Conservation (phyloP, 1,284 basidiomycete genomes). For the Sparassis latifolia region DNA sequence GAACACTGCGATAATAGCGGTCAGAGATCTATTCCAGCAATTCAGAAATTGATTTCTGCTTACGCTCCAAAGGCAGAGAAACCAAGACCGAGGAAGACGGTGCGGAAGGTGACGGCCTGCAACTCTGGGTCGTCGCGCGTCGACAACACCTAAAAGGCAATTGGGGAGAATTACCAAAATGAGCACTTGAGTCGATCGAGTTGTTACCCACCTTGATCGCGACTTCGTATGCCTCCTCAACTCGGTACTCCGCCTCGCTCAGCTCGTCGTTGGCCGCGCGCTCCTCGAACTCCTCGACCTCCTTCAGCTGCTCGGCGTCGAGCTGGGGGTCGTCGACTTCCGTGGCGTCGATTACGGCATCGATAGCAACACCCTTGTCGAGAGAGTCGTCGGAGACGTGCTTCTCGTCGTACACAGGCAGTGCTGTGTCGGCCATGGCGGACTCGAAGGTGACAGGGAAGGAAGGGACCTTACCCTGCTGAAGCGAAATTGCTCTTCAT, state of each 20-base stretch:
- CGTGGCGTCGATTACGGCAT: neutral
- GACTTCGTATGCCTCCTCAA: constrained; percentile 30
- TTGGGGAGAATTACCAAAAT: neutral
- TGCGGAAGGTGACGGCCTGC: constrained; percentile 31
- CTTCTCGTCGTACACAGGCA: constrained; percentile 9
- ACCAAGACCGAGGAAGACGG: constrained; percentile 32
- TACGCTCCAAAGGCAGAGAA: constrained; percentile 29
- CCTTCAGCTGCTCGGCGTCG: constrained; percentile 19
- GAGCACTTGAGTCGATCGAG: neutral
- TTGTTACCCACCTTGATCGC: constrained; percentile 26
- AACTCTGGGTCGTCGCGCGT: constrained; percentile 32
- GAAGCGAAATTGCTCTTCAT: too few species aligned
- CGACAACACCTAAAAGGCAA: constrained; percentile 25
- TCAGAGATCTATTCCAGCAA: neutral
- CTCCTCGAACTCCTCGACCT: constrained; percentile 30
- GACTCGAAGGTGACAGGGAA: neutral
- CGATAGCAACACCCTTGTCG: constrained; percentile 1
- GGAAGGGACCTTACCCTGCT: neutral
- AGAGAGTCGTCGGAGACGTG: constrained; percentile 1
- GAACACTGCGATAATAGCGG: constrained; percentile 24
- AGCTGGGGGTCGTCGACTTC: constrained; percentile 1
- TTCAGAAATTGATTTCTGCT: constrained; percentile 5
- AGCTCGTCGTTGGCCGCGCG: constrained; percentile 29
- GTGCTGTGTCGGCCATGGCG: constrained; percentile 5
- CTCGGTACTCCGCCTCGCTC: constrained; percentile 26